phyloP scores from a whole-genome alignment of 2,329 filamentous ascomycete species.

The Mycosphaerella sp. region DNA sequence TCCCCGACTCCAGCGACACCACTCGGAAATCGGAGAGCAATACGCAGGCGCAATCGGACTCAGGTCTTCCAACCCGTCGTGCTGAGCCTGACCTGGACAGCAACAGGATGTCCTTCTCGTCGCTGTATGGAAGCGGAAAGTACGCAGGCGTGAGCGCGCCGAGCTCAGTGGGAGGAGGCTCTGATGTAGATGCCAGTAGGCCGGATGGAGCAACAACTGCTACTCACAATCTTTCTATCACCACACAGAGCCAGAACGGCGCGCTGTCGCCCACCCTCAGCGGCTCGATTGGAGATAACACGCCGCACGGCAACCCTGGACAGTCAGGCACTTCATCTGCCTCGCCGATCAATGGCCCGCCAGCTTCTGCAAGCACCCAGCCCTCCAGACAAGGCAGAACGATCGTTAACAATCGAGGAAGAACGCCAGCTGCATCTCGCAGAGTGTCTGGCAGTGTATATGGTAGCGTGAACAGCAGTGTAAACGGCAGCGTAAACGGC shows the following conservation, averaged over 20 bases:
- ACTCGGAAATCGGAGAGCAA: conserved; percentile 7
- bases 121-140: conserved; percentile 61
- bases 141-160: conserved; percentile 41
- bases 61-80: conserved; percentile 21
- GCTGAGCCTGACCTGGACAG: conserved; percentile 38
- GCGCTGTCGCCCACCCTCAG: conserved; percentile 36
- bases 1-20: conserved; percentile 1
- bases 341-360: conserved; percentile 69
- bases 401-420: conserved; percentile 34
- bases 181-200: conserved; percentile 40
- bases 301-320: conserved; percentile 22
- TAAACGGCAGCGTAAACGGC: conserved; percentile 50
- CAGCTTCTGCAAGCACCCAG: conserved; percentile 31
- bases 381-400: conserved; percentile 22
- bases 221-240: conserved; percentile 40
- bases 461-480: conserved; percentile 44
- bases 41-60: conserved; percentile 11
- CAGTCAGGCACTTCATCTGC: conserved; percentile 73
- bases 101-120: conserved; percentile 67
- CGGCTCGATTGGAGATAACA: conserved; percentile 33
- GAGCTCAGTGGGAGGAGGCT: conserved; percentile 41
- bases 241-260: conserved; percentile 41
- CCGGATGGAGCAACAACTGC: conserved; percentile 36
- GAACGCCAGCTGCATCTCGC: conserved; percentile 54
- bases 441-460: conserved; percentile 54